Evolutionary conservation across 2,329 filamentous ascomycete species (phyloP).

Genomic region (Colletotrichum falcatum): DNA sequence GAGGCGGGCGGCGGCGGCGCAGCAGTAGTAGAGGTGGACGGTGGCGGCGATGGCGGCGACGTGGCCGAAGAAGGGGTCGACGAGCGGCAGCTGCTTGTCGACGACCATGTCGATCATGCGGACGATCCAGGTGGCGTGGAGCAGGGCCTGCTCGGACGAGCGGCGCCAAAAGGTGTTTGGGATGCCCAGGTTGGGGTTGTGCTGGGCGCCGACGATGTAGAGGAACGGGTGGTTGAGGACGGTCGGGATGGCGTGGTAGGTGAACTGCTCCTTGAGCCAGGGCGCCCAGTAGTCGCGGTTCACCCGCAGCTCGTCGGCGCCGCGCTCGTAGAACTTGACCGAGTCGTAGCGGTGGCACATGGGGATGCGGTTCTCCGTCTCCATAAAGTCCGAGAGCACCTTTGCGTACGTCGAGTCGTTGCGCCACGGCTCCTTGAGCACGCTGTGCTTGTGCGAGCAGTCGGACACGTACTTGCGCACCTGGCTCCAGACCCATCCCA

Average conservation of each 20-base stretch:
- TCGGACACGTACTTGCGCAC: slow-evolving; percentile 60
- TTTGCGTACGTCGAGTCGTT: slow-evolving; percentile 64
- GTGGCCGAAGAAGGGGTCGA: slow-evolving; percentile 65
- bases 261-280: slow-evolving; percentile 66
- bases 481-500: slow-evolving; percentile 65
- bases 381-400: slow-evolving; percentile 63
- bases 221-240: slow-evolving; percentile 66
- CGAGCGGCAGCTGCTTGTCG: slow-evolving; percentile 61
- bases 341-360: slow-evolving; percentile 65
- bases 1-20: slow-evolving; percentile 59
- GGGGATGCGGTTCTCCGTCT: slow-evolving; percentile 61
- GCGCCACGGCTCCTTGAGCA: slow-evolving; percentile 63
- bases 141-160: slow-evolving; percentile 62
- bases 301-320: slow-evolving; percentile 57
- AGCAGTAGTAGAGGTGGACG: slow-evolving; percentile 66
- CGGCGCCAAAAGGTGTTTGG: slow-evolving; percentile 66
- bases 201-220: slow-evolving; percentile 63
- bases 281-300: slow-evolving; percentile 63
- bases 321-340: slow-evolving; percentile 64
- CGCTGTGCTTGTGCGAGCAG: slow-evolving; percentile 59
- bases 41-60: slow-evolving; percentile 64
- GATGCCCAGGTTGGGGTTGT: slow-evolving; percentile 63
- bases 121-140: slow-evolving; percentile 66
- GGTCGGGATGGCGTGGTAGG: slow-evolving; percentile 63
- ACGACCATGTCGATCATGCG: slow-evolving; percentile 66